Evolutionary conservation across 2,329 filamentous ascomycete species (phyloP).

Genomic region (Trichoderma endophyticum): DNA sequence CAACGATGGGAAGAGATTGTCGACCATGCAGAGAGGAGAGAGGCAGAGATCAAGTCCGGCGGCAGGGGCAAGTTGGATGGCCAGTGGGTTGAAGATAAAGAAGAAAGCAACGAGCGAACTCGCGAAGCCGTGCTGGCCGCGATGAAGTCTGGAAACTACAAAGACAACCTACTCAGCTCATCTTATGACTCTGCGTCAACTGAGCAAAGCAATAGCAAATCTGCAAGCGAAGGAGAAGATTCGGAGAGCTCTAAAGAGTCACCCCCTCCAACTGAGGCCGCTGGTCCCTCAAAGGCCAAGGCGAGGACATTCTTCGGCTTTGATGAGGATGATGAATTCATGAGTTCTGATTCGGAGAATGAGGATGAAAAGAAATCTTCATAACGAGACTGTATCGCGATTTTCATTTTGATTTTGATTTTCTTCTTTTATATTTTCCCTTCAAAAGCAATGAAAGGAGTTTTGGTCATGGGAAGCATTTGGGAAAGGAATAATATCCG

Average conservation of each 20-base stretch:
- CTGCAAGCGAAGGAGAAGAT: slow-evolving; percentile 37
- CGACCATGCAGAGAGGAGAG: slow-evolving; percentile 74
- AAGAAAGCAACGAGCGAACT: slow-evolving; percentile 82
- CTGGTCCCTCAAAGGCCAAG: slow-evolving; percentile 38
- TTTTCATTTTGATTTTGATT: neutral
- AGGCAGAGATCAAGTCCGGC: slow-evolving; percentile 78
- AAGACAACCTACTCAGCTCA: slow-evolving; percentile 56
- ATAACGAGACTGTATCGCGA: neutral
- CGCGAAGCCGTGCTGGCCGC: slow-evolving; percentile 69
- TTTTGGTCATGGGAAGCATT: neutral
- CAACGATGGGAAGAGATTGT: slow-evolving; percentile 87
- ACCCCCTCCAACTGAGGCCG: slow-evolving; percentile 44
- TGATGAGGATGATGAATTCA: slow-evolving; percentile 74
- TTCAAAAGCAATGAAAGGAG: neutral
- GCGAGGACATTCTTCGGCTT: slow-evolving; percentile 66
- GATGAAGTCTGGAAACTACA: slow-evolving; percentile 62
- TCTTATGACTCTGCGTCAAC: slow-evolving; percentile 48
- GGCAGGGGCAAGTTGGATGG: slow-evolving; percentile 72
- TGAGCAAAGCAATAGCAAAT: slow-evolving; percentile 28
- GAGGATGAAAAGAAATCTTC: slow-evolving; percentile 1
- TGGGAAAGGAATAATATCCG: neutral
- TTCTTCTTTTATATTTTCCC: neutral
- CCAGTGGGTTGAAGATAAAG: slow-evolving; percentile 93
- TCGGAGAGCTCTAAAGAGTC: slow-evolving; percentile 46
- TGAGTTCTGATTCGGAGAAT: slow-evolving; percentile 58